These are phyloP conservation scores for Oldenlandia corymbosa DNA, from an alignment of 257 asterid genomes.

Conservation along the genomic window DNA sequence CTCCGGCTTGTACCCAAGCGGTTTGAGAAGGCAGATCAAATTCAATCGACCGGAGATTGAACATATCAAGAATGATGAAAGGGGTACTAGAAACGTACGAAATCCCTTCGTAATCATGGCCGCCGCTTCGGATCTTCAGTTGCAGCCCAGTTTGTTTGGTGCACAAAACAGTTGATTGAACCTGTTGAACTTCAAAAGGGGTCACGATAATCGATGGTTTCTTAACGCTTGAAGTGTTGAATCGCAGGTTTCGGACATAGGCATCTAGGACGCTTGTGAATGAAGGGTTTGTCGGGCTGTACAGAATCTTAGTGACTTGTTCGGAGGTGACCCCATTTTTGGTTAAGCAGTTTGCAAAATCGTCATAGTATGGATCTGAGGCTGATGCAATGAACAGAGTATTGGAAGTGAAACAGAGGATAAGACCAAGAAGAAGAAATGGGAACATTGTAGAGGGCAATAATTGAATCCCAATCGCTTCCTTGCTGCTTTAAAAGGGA, in stretches of 20 bases:
- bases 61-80: conserved; percentile 35
- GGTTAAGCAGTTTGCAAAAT: conserved; percentile 24
- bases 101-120: conserved; percentile 44
- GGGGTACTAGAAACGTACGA: conserved; percentile 24
- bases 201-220: conserved; percentile 34
- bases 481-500: background rate
- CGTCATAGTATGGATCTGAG: conserved; percentile 10
- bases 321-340: conserved; percentile 6
- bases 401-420: background rate
- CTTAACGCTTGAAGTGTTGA: conserved; percentile 18
- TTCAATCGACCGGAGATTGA: conserved; percentile 28
- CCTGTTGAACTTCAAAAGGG: conserved; percentile 21
- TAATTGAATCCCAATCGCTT: too few species aligned
- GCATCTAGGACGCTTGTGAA: conserved; percentile 19
- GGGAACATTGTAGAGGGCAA: background rate
- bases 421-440: conserved; percentile 10
- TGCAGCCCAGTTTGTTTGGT: conserved; percentile 22
- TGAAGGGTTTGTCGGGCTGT: conserved; percentile 19
- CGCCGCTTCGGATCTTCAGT: conserved; percentile 45
- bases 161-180: conserved; percentile 26
- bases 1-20: conserved; percentile 40
- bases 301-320: conserved; percentile 17
- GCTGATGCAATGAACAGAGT: conserved; percentile 3
- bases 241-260: conserved; percentile 29
- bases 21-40: conserved; percentile 14